A percentile compares a stretch with the other conserved stretches of the same genome.
phyloP scores from a whole-genome alignment of 2,329 filamentous ascomycete species.

The Chaetomium sp. region DNA sequence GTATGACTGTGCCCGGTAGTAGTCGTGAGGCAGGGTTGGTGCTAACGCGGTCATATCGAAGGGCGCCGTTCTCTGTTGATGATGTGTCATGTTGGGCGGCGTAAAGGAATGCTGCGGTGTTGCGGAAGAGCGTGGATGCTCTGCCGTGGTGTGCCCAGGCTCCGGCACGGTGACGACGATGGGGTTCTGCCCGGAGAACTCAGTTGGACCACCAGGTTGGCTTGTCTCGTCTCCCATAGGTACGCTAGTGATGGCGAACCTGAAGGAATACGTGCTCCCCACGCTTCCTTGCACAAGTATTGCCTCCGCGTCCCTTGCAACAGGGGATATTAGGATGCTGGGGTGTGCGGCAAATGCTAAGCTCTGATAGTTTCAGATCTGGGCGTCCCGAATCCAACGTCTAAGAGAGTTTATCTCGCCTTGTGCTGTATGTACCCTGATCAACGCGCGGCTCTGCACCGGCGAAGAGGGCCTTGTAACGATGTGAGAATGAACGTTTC shows the following conservation, averaged over 20 bases:
- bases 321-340: neutral
- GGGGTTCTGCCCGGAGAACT: constrained; percentile 36
- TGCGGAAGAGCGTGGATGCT: constrained; percentile 32
- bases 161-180: constrained; percentile 20
- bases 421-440: neutral
- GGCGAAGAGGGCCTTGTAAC: neutral
- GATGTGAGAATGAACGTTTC: neutral
- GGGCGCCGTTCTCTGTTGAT: constrained; percentile 40
- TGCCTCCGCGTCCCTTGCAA: neutral
- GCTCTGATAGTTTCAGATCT: neutral
- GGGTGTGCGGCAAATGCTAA: neutral
- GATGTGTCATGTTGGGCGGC: constrained; percentile 48
- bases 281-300: neutral
- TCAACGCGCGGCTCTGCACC: neutral
- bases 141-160: constrained; percentile 28
- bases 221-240: constrained; percentile 36
- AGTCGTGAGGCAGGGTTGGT: constrained; percentile 47
- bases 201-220: constrained; percentile 37
- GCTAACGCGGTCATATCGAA: constrained; percentile 54
- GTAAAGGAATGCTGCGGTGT: constrained; percentile 44
- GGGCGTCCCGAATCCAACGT: too few relatives aligned
- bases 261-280: neutral
- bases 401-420: too few relatives aligned
- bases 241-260: neutral
- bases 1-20: constrained; percentile 46